Conservation (phyloP, 495 filamentous ascomycete species). For the Astrocystis sublimbata region DNA sequence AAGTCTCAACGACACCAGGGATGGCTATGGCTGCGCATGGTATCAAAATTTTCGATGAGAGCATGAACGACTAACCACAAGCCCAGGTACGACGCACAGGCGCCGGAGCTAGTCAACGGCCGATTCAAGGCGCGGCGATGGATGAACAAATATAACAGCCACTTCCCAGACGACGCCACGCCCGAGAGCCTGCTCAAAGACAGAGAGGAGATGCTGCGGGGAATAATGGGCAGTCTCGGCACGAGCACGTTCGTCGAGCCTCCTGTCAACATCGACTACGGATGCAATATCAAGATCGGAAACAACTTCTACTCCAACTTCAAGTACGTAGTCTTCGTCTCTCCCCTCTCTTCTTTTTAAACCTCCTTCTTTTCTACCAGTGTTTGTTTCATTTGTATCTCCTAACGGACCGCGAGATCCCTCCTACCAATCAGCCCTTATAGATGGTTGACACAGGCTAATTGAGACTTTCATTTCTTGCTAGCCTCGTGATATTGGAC, state of each 20-base stretch:
- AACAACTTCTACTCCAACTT: constrained; percentile 55
- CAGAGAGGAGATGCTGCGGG: constrained; percentile 40
- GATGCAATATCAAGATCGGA: constrained; percentile 54
- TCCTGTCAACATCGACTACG: constrained; percentile 55
- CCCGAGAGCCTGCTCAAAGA: constrained; percentile 38
- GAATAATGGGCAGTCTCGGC: constrained; percentile 48
- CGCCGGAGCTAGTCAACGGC: constrained; percentile 36
- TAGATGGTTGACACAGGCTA: too few species aligned
- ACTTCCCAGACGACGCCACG: constrained; percentile 44
- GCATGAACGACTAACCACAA: not conserved
- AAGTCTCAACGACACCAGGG: too few species aligned
- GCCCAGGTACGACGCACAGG: constrained; percentile 43
- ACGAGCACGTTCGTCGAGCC: constrained; percentile 49
- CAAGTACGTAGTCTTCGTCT: constrained; percentile 37
- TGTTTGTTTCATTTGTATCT: too few species aligned
- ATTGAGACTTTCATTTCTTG: not conserved
- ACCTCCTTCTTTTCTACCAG: not conserved
- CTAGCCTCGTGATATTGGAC: constrained; percentile 47
- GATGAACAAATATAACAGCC: constrained; percentile 50
- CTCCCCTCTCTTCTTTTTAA: not conserved
- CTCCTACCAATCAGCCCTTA: too few species aligned
- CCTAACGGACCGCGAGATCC: too few species aligned
- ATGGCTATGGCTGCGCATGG: too few species aligned
- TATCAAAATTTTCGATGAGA: not conserved
- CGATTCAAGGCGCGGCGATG: constrained; percentile 40